Evolutionary conservation across 1,284 basidiomycete species (phyloP), one percentile per base, ranked within the genome.

Genomic region (Mycosarcoma mackinlayi): DNA sequence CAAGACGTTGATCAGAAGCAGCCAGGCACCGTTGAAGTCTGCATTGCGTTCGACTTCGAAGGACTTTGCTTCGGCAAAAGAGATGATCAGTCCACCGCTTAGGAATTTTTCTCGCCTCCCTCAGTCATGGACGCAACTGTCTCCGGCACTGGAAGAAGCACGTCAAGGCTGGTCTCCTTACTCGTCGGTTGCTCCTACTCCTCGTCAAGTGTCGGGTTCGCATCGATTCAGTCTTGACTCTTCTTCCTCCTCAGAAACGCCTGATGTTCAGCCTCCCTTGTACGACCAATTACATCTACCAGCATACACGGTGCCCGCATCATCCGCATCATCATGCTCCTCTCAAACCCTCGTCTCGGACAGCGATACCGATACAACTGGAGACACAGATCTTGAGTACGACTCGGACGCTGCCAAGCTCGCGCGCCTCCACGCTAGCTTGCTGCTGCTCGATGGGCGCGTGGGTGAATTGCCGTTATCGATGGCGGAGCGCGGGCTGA

Each of bases 161-260:
- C 50, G 38, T 8, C 57, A 60, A 31, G 61, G 61, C 3, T 70
- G 67, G 67, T 56, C 51, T 3, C 67, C 61, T 2, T 64, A 70
- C 57, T 70, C 66, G 0, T 54, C 49, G 7, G 34, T 30, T 21
- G 66, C 66, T 6, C 55, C 59, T 6, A 58, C 65, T 6, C 65
- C 65, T 0, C 50, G 65, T 3, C 55, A 54, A 34, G n/a, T 35
- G 1, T 68, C 65, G 6, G 30, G 14, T n/a, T 10, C n/a, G 4
- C 42, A 46, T 11, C 9, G 38, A 11, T 55, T 52, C 49, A 28
- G 28, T 19, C 27, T 24, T 6, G 14, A 11, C 25, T 37, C 39
- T 4, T 27, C 31, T 18, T 23, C 30, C 7, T 14, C 24, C 16
- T 30, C 5, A 19, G 46, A 47, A 4, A n/a, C 27, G 6, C 19